These are phyloP conservation scores for Corymbia citriodora DNA, from an alignment of 441 rosid species.

Conservation along the genomic window DNA sequence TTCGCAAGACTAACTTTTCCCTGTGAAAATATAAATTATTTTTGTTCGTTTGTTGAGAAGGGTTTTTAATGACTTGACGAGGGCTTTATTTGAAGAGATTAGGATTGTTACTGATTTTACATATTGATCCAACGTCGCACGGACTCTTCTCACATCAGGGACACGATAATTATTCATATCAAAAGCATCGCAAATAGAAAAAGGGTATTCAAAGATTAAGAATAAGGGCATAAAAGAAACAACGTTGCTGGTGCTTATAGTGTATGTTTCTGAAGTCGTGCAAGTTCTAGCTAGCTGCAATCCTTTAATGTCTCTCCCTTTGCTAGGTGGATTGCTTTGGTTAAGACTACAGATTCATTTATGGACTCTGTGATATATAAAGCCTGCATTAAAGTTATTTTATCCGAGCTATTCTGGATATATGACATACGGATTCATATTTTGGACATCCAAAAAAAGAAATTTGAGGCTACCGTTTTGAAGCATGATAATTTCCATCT, in stretches of 20 bases:
- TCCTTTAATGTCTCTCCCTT: not conserved
- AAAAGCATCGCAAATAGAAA: no score
- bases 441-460: not conserved
- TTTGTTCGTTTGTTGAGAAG: not conserved
- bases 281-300: not conserved
- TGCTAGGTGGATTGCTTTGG: not conserved
- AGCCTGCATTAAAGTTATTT: not conserved
- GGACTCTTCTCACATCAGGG: not conserved
- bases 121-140: not conserved
- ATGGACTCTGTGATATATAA: not conserved
- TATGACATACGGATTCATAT: not conserved
- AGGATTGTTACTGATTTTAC: not conserved
- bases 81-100: not conserved
- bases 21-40: not conserved
- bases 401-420: not conserved
- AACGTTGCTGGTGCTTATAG: not conserved
- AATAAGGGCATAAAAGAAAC: not conserved
- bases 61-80: not conserved
- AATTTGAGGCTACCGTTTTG: no score
- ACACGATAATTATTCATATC: not conserved
- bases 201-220: no score
- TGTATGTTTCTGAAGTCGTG: not conserved
- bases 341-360: no score
- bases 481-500: not conserved
- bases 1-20: not conserved